Conservation (phyloP, 192 early-diverging fungal genomes). For the Coemansia umbellata region DNA sequence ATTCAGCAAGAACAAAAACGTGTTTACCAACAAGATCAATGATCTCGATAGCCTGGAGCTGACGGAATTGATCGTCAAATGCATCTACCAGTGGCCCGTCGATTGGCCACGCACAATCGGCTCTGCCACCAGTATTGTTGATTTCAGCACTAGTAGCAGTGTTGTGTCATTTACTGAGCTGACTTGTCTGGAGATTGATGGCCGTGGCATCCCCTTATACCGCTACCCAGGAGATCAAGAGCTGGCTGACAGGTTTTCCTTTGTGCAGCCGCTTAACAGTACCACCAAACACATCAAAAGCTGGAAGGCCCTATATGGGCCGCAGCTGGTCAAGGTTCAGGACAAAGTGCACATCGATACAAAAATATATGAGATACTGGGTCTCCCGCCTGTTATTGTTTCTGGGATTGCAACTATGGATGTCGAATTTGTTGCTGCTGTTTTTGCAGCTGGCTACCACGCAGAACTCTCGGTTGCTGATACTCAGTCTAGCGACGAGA, state of each 20-base stretch:
- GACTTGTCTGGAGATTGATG: slow-evolving; percentile 80
- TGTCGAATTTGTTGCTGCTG: slow-evolving; percentile 76
- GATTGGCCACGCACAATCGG: slow-evolving; percentile 23
- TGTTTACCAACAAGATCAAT: not conserved
- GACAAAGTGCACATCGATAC: slow-evolving; percentile 78
- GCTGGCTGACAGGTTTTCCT: too few relatives aligned
- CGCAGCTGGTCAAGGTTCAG: slow-evolving; percentile 63
- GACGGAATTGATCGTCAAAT: slow-evolving; percentile 10
- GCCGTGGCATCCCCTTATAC: slow-evolving; percentile 62
- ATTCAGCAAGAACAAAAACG: slow-evolving; percentile 48
- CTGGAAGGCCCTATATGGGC: slow-evolving; percentile 77
- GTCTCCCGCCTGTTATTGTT: slow-evolving; percentile 86
- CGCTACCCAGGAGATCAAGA: not conserved
- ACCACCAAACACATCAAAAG: slow-evolving; percentile 54
- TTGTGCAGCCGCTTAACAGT: too few relatives aligned
- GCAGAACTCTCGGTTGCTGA: slow-evolving; percentile 88
- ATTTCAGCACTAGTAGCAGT: slow-evolving; percentile 79
- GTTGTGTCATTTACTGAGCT: slow-evolving; percentile 55
- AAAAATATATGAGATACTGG: slow-evolving; percentile 77
- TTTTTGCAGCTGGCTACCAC: slow-evolving; percentile 85
- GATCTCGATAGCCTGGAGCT: not conserved
- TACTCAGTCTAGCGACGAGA: slow-evolving; percentile 65
- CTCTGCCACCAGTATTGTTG: slow-evolving; percentile 68
- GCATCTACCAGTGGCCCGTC: slow-evolving; percentile 14
- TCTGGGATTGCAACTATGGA: slow-evolving; percentile 84